phyloP scores from a whole-genome alignment of 192 early-diverging fungal genomes.

The Podila minutissima region DNA sequence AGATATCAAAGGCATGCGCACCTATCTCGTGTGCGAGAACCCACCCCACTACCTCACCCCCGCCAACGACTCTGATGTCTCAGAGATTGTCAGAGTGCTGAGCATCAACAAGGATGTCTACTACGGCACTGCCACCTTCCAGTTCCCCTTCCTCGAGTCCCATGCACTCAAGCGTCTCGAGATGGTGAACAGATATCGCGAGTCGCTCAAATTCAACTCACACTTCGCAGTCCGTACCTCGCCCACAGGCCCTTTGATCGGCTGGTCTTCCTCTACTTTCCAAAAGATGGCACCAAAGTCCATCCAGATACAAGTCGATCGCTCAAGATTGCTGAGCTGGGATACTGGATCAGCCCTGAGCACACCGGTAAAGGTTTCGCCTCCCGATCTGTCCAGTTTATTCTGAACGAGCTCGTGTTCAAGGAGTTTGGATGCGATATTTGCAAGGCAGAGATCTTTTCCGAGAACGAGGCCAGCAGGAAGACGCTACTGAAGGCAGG shows the following conservation, averaged over 20 bases:
- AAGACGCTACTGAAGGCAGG: slow-evolving; percentile 20
- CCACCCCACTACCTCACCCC: slow-evolving; percentile 40
- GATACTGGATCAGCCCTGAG: slow-evolving; percentile 40
- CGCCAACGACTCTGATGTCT: slow-evolving; percentile 16
- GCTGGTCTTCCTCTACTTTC: slow-evolving; percentile 27
- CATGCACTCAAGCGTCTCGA: slow-evolving; percentile 21
- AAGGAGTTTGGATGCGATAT: slow-evolving; percentile 35
- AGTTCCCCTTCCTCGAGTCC: slow-evolving; percentile 28
- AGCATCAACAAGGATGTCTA: slow-evolving; percentile 38
- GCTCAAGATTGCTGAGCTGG: slow-evolving; percentile 20
- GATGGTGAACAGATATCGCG: neutral
- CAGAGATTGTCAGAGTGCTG: slow-evolving; percentile 34
- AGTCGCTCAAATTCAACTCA: slow-evolving; percentile 10
- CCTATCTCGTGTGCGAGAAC: slow-evolving; percentile 11
- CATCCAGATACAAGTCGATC: slow-evolving; percentile 9
- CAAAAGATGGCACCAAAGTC: neutral
- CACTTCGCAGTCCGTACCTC: slow-evolving; percentile 37
- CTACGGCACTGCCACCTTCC: slow-evolving; percentile 30
- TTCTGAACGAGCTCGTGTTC: slow-evolving; percentile 21
- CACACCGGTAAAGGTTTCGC: slow-evolving; percentile 22
- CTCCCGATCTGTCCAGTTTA: slow-evolving; percentile 11
- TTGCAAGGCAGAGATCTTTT: slow-evolving; percentile 26
- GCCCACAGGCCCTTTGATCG: slow-evolving; percentile 24
- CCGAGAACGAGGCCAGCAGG: slow-evolving; percentile 17
- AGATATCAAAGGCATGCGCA: slow-evolving; percentile 13